Evolutionary conservation across 1,284 basidiomycete species (phyloP).

Genomic region (Cryptococcus sp.): DNA sequence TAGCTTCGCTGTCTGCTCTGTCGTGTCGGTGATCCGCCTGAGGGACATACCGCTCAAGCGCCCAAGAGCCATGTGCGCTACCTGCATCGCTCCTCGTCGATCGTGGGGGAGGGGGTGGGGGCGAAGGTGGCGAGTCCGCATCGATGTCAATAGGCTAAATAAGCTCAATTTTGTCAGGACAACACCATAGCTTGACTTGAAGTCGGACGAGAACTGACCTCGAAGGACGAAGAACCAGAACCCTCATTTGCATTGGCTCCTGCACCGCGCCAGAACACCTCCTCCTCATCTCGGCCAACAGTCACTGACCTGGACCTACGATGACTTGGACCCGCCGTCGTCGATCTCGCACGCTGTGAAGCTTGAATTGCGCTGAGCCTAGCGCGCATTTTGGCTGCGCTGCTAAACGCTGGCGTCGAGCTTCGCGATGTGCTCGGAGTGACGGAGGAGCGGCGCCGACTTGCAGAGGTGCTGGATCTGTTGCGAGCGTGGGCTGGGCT

Average conservation of each 20-base stretch:
- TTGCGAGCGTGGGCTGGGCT: background rate
- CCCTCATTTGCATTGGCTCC: background rate
- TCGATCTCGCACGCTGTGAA: background rate
- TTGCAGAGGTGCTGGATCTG: background rate
- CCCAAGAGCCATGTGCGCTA: too few relatives aligned
- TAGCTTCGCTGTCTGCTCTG: background rate
- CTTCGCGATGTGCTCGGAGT: background rate
- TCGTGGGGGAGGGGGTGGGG: constrained; percentile 1
- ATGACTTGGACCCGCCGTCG: background rate
- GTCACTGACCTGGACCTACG: background rate
- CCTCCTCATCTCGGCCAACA: background rate
- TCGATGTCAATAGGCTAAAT: constrained; percentile 2
- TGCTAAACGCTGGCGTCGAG: background rate
- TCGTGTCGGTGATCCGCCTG: background rate
- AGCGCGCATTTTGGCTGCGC: background rate
- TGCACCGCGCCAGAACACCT: background rate
- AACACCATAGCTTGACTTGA: background rate
- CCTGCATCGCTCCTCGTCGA: too few relatives aligned
- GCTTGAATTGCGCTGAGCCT: background rate
- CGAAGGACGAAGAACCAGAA: too few relatives aligned
- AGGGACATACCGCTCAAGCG: too few relatives aligned
- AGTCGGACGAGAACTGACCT: background rate
- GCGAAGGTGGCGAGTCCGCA: constrained; percentile 2
- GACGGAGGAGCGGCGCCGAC: background rate
- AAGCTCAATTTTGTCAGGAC: background rate